Percentiles rank a stretch among this genome's conserved stretches.
These are phyloP conservation scores for Leccinum subgranulosum DNA, from an alignment of 768 basidiomycete species.

Conservation along the genomic window DNA sequence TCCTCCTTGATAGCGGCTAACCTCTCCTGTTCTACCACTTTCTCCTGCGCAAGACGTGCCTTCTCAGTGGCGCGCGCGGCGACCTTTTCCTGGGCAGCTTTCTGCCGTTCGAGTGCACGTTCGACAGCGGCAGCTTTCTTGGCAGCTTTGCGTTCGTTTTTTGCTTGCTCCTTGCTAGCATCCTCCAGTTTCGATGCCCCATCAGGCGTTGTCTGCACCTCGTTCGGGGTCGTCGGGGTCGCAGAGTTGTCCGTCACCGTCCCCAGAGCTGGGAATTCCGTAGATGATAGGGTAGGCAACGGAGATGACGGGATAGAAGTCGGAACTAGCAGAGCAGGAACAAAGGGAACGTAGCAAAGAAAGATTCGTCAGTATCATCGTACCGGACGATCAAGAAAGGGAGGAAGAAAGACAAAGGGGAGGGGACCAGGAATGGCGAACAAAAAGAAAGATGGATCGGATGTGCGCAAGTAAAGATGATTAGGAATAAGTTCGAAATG, in stretches of 20 bases:
- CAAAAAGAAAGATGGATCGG: constrained; percentile 5
- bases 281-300: constrained; percentile 52
- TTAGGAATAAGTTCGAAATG: constrained; percentile 3
- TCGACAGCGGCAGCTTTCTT: constrained; percentile 63
- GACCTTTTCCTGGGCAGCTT: constrained; percentile 56
- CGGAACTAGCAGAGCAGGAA: constrained; percentile 33
- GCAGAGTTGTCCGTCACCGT: constrained; percentile 13
- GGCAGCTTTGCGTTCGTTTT: constrained; percentile 58
- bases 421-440: constrained; percentile 30
- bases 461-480: constrained; percentile 6
- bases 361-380: constrained; percentile 41
- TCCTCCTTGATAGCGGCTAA: constrained; percentile 36
- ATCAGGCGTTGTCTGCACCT: constrained; percentile 17
- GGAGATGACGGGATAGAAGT: constrained; percentile 36
- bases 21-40: constrained; percentile 52
- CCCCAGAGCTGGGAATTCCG: constrained; percentile 73
- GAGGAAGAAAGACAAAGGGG: constrained; percentile 39
- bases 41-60: constrained; percentile 51
- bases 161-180: constrained; percentile 47
- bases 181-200: constrained; percentile 31
- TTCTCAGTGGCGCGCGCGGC: constrained; percentile 50
- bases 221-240: constrained; percentile 12
- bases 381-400: constrained; percentile 43
- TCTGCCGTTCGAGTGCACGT: constrained; percentile 60
- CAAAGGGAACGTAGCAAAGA: constrained; percentile 19